Evolutionary conservation across 2,329 filamentous ascomycete species (phyloP).

Genomic region (Raffaelea albimanens): DNA sequence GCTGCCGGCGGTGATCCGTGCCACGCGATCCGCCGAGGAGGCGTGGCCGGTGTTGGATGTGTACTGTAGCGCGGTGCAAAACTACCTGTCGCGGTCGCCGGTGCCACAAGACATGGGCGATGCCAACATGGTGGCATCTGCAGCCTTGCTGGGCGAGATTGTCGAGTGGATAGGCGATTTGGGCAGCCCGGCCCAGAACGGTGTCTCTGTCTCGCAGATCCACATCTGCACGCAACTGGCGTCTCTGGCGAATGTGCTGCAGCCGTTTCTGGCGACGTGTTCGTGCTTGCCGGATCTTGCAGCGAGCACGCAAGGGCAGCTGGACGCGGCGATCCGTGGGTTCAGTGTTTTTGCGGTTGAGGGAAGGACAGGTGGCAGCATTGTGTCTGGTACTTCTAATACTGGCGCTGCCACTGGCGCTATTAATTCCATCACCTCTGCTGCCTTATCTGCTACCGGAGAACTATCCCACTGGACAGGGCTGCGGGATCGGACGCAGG

Average conservation of each 20-base stretch:
- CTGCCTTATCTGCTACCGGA: too few relatives aligned
- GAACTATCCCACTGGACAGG: background rate
- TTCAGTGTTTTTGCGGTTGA: slow-evolving; percentile 5
- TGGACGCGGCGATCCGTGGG: slow-evolving; percentile 1
- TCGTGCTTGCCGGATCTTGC: slow-evolving; percentile 3
- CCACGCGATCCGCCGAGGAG: slow-evolving; percentile 22
- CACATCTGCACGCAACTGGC: slow-evolving; percentile 16
- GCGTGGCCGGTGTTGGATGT: slow-evolving; percentile 41
- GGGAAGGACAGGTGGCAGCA: too few relatives aligned
- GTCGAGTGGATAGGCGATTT: slow-evolving; percentile 13
- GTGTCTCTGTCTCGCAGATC: slow-evolving; percentile 10
- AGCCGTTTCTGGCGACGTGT: slow-evolving; percentile 11
- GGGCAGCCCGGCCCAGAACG: background rate
- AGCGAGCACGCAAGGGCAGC: background rate
- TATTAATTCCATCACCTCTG: too few relatives aligned
- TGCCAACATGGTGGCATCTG: slow-evolving; percentile 22
- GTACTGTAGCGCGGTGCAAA: slow-evolving; percentile 34
- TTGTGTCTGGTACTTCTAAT: too few relatives aligned
- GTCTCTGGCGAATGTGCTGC: slow-evolving; percentile 12
- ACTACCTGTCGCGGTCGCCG: slow-evolving; percentile 23
- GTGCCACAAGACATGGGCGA: slow-evolving; percentile 28
- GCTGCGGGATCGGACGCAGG: slow-evolving; percentile 15
- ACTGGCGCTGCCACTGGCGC: background rate
- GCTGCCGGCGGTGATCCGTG: slow-evolving; percentile 41
- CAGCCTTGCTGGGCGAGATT: slow-evolving; percentile 21